phyloP scores from a whole-genome alignment of 441 rosid species.

The Jatropha multifida region DNA sequence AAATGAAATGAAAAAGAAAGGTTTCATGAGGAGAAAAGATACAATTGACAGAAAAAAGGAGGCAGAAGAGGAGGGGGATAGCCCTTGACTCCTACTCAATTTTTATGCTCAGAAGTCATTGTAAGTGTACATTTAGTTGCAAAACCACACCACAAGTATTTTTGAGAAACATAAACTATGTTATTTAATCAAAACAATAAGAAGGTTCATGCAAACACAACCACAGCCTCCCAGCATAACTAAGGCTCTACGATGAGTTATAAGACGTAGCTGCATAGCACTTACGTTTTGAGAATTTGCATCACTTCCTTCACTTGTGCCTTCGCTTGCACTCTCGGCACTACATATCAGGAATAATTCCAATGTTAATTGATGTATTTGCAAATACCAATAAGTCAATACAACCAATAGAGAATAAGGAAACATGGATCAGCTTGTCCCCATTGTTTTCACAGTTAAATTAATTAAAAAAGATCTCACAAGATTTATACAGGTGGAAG shows the following conservation, averaged over 20 bases:
- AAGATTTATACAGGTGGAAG: not conserved
- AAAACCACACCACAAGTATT: not conserved
- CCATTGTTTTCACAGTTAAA: not conserved
- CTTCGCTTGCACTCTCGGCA: slow-evolving; percentile 88
- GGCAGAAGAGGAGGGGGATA: not conserved
- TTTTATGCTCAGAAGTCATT: not conserved
- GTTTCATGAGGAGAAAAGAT: not conserved
- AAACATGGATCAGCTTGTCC: not conserved
- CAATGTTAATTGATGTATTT: slow-evolving; percentile 30
- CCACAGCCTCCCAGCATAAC: not conserved
- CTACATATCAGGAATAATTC: slow-evolving; percentile 41
- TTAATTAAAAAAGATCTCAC: not conserved
- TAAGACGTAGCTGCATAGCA: slow-evolving; percentile 8
- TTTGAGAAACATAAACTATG: not conserved
- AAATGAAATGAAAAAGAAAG: not conserved
- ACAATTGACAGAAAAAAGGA: too few relatives aligned
- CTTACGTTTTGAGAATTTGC: slow-evolving; percentile 85
- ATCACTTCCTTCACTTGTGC: slow-evolving; percentile 95
- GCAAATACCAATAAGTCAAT: slow-evolving; percentile 14
- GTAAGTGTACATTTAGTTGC: not conserved
- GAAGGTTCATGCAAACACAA: not conserved
- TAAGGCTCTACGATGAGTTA: not conserved
- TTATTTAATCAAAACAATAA: not conserved
- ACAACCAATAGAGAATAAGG: not conserved
- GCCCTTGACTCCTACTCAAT: not conserved